Conservation (phyloP, 192 early-diverging fungal genomes). For the Gamsiella multidivaricata region DNA sequence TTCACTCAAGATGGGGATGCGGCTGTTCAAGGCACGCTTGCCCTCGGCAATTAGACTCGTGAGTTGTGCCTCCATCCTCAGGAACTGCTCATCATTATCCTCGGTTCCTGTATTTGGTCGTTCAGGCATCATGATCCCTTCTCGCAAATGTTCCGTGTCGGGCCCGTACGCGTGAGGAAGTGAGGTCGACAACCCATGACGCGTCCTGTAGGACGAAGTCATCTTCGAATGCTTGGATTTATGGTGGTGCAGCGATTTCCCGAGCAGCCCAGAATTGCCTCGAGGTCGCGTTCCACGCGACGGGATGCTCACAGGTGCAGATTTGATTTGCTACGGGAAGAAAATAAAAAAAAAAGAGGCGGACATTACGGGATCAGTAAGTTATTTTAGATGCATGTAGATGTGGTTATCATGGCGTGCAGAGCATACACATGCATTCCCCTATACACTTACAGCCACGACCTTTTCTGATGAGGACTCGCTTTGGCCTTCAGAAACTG, state of each 20-base stretch:
- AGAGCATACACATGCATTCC: background rate
- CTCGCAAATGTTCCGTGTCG: constrained; percentile 11
- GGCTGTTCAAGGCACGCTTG: constrained; percentile 40
- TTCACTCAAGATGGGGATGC: constrained; percentile 20
- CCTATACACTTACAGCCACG: constrained; percentile 14
- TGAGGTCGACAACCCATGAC: constrained; percentile 18
- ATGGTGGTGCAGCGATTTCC: constrained; percentile 25
- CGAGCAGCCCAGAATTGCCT: constrained; percentile 11
- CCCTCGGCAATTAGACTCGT: constrained; percentile 49
- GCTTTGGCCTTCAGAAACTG: background rate
- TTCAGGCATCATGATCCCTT: background rate
- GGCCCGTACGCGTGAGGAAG: constrained; percentile 25
- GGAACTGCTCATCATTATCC: constrained; percentile 50
- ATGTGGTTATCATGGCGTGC: background rate
- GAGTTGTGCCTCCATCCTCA: constrained; percentile 53
- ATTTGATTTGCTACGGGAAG: constrained; percentile 29
- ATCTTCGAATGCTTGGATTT: background rate
- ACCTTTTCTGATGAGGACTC: background rate
- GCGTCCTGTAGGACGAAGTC: background rate
- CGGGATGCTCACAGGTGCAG: constrained; percentile 43
- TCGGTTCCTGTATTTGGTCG: constrained; percentile 49
- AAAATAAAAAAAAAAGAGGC: background rate
- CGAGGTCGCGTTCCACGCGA: constrained; percentile 9
- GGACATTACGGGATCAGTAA: background rate
- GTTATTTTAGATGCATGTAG: background rate